Evolutionary conservation across 192 early-diverging fungal genomes (phyloP), one percentile per base, ranked within the genome.

Genomic region (Podila verticillata): DNA sequence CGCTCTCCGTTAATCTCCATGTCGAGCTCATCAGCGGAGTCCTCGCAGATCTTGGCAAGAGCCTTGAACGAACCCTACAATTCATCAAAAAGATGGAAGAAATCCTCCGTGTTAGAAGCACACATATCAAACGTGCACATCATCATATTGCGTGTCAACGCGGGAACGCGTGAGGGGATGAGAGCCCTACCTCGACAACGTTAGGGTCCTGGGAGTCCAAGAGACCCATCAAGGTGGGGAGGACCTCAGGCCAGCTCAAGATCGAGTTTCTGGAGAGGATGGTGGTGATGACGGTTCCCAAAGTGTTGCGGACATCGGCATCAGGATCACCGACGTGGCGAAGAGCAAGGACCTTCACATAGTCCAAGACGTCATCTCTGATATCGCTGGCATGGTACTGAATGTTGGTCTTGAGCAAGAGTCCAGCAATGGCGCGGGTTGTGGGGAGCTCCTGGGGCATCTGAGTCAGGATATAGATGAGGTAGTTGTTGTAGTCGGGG

Each of bases 41-140:
- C 98, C 81, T 99, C 97, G 84, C 98, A 99, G 72, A 99, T 95
- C 85, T 97, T 96, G 83, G 90, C 87, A 71, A 99, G 77, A 13
- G 95, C 94, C 64, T 92, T 89, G 80, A 96, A 95, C 20, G 94
- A 88, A 57, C 93, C 92, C 93, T 94, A 70, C 35, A n/a, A 29
- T 30, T 48, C 47, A 2, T 60, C 15, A 13, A 49, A 71, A 13
- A 15, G 19, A 30, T 48, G 22, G 24, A 34, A 60, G 51, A 68
- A n/a, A 57, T n/a, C 48, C 48, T 39, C 63, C 57, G 57, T 39
- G 57, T 49, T 39, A 29, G 54, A 39, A 7, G 8, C 28, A 44
- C 12, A 1, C 4, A 17, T 44, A 44, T 44, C 39, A 44, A 44
- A 44, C 12, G 13, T 15, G 39, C 39, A 17, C 36, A 39, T 12